Conservation (phyloP, 2,329 filamentous ascomycete genomes). For the Amylocarpus encephaloides region DNA sequence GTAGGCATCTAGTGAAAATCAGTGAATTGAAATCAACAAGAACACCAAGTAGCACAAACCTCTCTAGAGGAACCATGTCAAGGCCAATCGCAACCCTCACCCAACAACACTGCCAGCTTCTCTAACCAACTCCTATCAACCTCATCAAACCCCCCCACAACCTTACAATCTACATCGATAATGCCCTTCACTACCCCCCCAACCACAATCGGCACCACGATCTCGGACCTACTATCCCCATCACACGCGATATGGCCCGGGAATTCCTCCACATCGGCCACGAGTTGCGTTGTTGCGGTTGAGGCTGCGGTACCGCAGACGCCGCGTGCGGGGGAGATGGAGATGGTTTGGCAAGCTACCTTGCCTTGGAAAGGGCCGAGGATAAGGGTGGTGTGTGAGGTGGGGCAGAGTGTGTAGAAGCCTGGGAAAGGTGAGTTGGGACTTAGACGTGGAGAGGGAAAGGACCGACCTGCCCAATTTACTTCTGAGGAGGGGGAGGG, state of each 20-base stretch:
- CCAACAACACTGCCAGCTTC: constrained; percentile 54
- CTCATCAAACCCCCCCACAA: constrained; percentile 59
- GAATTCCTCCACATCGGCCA: constrained; percentile 65
- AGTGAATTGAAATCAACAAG: too few species aligned
- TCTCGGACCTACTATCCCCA: constrained; percentile 67
- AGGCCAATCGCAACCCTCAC: constrained; percentile 57
- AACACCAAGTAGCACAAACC: too few species aligned
- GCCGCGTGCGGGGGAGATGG: constrained; percentile 53
- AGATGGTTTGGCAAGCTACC: constrained; percentile 72
- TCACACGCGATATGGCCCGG: constrained; percentile 81
- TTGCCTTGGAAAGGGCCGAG: constrained; percentile 78
- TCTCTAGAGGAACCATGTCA: too few species aligned
- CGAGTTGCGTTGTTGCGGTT: constrained; percentile 55
- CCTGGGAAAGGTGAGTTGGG: constrained; percentile 37
- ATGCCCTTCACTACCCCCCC: constrained; percentile 57
- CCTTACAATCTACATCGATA: constrained; percentile 74
- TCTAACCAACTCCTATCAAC: constrained; percentile 62
- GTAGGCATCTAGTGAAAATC: too few species aligned
- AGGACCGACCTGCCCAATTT: constrained; percentile 63
- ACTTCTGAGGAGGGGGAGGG: constrained; percentile 57
- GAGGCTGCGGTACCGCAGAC: constrained; percentile 69
- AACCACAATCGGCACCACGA: constrained; percentile 64
- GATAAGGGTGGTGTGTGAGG: constrained; percentile 48
- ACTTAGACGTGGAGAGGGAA: neutral
- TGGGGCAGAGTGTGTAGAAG: constrained; percentile 63